These are phyloP conservation scores for Cicer judaicum DNA, from an alignment of 306 rosid species.

Conservation along the genomic window DNA sequence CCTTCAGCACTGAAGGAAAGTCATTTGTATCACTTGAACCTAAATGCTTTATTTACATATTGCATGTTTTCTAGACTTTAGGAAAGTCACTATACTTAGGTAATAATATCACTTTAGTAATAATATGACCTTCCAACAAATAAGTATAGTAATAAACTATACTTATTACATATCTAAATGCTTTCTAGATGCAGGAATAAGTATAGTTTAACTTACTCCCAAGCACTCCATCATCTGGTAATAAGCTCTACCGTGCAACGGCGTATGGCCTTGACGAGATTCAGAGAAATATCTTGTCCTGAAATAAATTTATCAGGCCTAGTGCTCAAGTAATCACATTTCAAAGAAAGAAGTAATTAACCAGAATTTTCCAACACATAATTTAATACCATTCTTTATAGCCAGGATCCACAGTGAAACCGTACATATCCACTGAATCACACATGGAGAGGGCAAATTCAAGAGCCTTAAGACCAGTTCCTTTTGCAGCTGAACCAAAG, in stretches of 20 bases:
- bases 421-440: conserved; percentile 97
- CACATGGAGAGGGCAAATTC: conserved; percentile 95
- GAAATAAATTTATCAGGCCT: conserved; percentile 35
- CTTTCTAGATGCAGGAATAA: conserved; percentile 25
- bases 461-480: conserved; percentile 99
- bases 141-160: no score
- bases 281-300: conserved; percentile 99
- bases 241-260: conserved; percentile 96
- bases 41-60: conserved; percentile 10
- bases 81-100: no score
- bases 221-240: conserved; percentile 98
- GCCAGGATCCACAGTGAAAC: conserved; percentile 98
- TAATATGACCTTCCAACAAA: no score
- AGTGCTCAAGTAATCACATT: conserved; percentile 39
- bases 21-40: conserved; percentile 21
- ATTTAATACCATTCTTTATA: conserved; percentile 87
- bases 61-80: no score
- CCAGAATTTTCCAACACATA: conserved; percentile 32
- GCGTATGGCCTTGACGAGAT: conserved; percentile 97
- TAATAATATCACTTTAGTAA: no score
- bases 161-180: neutral
- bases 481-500: conserved; percentile 98
- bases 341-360: conserved; percentile 20
- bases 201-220: conserved; percentile 75
- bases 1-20: conserved; percentile 17